Percentiles rank a stretch among this genome's conserved stretches.
These are phyloP conservation scores for Eimeria brunetti DNA, from an alignment of 169 alveolate genomes.

Conservation along the genomic window DNA sequence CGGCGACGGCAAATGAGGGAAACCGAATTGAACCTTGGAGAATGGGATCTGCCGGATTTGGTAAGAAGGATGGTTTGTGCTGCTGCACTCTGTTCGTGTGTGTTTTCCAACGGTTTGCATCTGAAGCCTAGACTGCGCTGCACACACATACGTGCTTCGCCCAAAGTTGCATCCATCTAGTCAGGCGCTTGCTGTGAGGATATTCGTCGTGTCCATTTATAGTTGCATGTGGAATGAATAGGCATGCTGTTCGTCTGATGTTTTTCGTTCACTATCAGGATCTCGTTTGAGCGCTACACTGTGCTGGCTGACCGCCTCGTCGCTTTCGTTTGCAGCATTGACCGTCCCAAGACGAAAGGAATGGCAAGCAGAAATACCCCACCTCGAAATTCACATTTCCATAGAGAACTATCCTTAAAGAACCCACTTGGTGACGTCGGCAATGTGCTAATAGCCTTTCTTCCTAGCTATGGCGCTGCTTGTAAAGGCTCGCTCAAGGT, in stretches of 20 bases:
- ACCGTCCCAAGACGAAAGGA: slow-evolving; percentile 58
- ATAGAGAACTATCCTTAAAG: background rate
- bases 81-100: background rate
- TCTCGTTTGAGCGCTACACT: slow-evolving; percentile 37
- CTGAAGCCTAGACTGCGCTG: background rate
- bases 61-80: slow-evolving; percentile 1
- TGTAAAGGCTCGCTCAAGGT: background rate
- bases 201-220: background rate
- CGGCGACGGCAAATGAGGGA: background rate
- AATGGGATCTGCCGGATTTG: slow-evolving; percentile 40
- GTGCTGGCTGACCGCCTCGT: slow-evolving; percentile 36
- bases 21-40: slow-evolving; percentile 15
- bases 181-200: background rate
- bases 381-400: background rate
- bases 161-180: background rate
- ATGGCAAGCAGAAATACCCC: background rate
- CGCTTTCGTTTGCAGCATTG: slow-evolving; percentile 42
- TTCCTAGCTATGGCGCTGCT: background rate
- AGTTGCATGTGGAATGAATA: background rate
- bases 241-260: background rate
- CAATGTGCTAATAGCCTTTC: background rate
- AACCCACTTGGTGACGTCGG: background rate
- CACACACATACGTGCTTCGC: background rate
- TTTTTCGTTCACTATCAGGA: background rate
- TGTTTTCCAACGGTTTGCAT: background rate